These are phyloP conservation scores for Toxicodendron radicans DNA, from an alignment of 345 rosid species.

Conservation along the genomic window DNA sequence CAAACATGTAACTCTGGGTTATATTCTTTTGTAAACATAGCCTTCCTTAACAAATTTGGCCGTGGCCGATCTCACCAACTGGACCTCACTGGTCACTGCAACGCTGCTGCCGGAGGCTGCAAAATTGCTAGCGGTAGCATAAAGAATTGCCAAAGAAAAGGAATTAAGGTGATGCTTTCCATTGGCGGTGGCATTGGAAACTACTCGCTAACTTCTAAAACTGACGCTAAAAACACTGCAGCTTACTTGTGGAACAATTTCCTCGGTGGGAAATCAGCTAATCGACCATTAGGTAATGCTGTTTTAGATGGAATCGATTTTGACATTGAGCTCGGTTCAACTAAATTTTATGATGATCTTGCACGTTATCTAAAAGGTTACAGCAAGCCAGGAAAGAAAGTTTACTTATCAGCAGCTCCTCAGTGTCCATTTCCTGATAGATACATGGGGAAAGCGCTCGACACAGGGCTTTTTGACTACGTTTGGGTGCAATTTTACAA, in stretches of 20 bases:
- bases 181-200: constrained; percentile 32
- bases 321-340: constrained; percentile 43
- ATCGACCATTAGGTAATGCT: constrained; percentile 29
- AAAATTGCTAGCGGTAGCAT: constrained; percentile 16
- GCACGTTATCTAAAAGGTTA: constrained; percentile 35
- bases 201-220: constrained; percentile 26
- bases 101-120: constrained; percentile 25
- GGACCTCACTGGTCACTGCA: constrained; percentile 38
- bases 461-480: constrained; percentile 50
- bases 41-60: constrained; percentile 38
- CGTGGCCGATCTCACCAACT: constrained; percentile 24
- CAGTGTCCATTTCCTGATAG: constrained; percentile 68
- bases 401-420: constrained; percentile 63
- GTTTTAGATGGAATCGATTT: constrained; percentile 32
- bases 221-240: constrained; percentile 26
- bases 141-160: constrained; percentile 26
- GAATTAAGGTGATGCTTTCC: constrained; percentile 34
- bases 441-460: constrained; percentile 41
- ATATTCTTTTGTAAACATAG: constrained; percentile 29
- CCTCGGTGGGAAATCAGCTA: constrained; percentile 29
- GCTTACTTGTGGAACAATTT: constrained; percentile 30
- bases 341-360: constrained; percentile 44
- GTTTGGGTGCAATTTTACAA: constrained; percentile 70
- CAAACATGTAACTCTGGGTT: constrained; percentile 30
- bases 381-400: constrained; percentile 41